Percentiles rank a stretch among this genome's conserved stretches.
These are phyloP conservation scores for Macroventuria anomochaeta DNA, from an alignment of 2,329 filamentous ascomycete genomes.

Conservation along the genomic window DNA sequence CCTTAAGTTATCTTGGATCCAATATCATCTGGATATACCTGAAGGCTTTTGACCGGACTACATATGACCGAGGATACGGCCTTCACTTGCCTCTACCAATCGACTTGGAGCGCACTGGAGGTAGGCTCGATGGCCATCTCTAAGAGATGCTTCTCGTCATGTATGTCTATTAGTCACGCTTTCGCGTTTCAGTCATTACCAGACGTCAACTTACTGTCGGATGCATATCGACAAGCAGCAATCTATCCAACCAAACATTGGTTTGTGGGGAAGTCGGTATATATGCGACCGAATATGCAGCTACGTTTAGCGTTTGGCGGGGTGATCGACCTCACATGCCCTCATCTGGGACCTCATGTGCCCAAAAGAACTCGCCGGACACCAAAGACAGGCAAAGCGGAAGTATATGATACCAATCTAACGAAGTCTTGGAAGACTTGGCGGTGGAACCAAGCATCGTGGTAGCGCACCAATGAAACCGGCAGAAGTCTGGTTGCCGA, in stretches of 20 bases:
- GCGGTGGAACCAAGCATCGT: constrained; percentile 8
- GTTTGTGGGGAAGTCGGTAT: constrained; percentile 3
- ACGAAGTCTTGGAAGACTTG: constrained; percentile 13
- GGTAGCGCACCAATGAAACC: constrained; percentile 16
- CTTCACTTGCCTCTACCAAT: too few species aligned
- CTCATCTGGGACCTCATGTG: not conserved
- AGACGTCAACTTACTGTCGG: not conserved
- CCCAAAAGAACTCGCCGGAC: not conserved
- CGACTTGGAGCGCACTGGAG: too few species aligned
- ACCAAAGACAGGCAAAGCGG: not conserved
- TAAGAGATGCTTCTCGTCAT: too few species aligned
- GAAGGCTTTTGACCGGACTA: too few species aligned
- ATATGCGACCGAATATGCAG: constrained; percentile 7
- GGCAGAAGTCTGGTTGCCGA: not conserved
- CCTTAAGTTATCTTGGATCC: too few species aligned
- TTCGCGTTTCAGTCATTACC: too few species aligned
- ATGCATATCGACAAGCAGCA: not conserved
- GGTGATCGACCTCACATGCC: constrained; percentile 11
- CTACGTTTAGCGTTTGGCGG: constrained; percentile 4
- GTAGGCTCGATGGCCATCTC: too few species aligned
- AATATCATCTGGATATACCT: too few species aligned
- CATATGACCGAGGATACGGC: too few species aligned
- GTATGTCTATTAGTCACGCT: too few species aligned
- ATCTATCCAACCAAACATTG: not conserved
- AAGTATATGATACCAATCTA: constrained; percentile 8